These are phyloP conservation scores for Cinnamomum chago DNA, from an alignment of 164 flowering plant species.

Conservation along the genomic window DNA sequence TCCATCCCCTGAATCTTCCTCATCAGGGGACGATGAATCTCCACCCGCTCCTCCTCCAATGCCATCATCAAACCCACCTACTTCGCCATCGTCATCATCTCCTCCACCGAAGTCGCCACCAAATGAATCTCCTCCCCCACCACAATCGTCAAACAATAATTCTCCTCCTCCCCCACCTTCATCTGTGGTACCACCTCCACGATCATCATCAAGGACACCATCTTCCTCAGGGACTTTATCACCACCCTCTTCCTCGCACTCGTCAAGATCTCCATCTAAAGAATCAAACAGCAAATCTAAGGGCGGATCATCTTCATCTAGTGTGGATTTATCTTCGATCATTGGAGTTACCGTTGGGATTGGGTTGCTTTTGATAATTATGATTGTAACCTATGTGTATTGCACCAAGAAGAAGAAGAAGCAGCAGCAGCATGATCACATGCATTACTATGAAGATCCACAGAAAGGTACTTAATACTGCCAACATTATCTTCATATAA, in stretches of 20 bases:
- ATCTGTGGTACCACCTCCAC: background rate
- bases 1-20: constrained; percentile 24
- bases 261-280: constrained; percentile 6
- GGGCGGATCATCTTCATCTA: constrained; percentile 1
- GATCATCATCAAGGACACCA: background rate
- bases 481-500: background rate
- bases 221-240: background rate
- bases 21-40: constrained; percentile 15
- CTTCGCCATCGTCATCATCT: constrained; percentile 9
- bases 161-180: constrained; percentile 9
- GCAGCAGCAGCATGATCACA: constrained; percentile 11
- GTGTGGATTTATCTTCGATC: constrained; percentile 12
- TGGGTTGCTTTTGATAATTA: constrained; percentile 21
- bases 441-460: constrained; percentile 25
- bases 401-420: constrained; percentile 29
- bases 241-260: constrained; percentile 1
- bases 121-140: background rate
- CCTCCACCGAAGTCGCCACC: constrained; percentile 11
- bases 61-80: constrained; percentile 6
- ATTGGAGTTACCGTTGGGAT: constrained; percentile 33
- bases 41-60: constrained; percentile 21
- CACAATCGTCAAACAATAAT: background rate
- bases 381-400: constrained; percentile 18
- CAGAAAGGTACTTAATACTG: constrained; percentile 15
- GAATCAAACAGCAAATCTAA: constrained; percentile 6